Base-by-base conservation (phyloP, 2,329 filamentous ascomycete genomes). In the Elsinoe australis region DNA sequence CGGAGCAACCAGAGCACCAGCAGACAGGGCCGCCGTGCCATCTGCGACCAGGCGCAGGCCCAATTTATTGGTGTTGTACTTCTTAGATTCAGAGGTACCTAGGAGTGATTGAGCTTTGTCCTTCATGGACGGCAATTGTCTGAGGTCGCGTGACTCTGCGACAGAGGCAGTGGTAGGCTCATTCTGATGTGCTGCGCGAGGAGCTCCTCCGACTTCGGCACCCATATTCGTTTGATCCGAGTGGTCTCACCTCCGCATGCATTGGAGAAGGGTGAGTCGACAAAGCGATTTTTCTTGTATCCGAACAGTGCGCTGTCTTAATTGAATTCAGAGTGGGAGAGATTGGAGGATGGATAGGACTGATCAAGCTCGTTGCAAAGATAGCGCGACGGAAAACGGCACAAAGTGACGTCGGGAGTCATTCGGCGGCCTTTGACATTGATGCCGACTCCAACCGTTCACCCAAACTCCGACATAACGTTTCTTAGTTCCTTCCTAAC, bases 51-150 rank as follows among this genome's bases (percentile, higher is more conserved):
- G 61, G 46, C 87, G 76, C 55, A 75, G 64, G 10, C 75, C 76
- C 49, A 94, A 66, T 56, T 85, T 82, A 54, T 79, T 76, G 18
- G 85, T 89, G 64, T 94, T 94, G 84, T 85, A 90, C 54, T 55
- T 44, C 46, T 52, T 7, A 8, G 21, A n/a, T 12, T 41, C 19
- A 12, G 18, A 15, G n/a, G n/a, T 10, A 17, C 6, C 5, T 15
- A 32, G 10, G 1, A 32, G 4, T 28, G 28, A 21, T 29, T 54
- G 47, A 5, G 41, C 17, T 33, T 51, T 34, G 17, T 29, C 24
- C 8, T 28, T 15, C 24, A 29, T 15, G 12, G 31, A 6, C 22
- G 22, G 49, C 18, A 32, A 21, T 31, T 24, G 15, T 32, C 19
- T 28, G n/a, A 50, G 15, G 19, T 48, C 47, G 32, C 47, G 45